Evolutionary conservation across 495 filamentous ascomycete species (phyloP).

Genomic region (Collariella sp.): DNA sequence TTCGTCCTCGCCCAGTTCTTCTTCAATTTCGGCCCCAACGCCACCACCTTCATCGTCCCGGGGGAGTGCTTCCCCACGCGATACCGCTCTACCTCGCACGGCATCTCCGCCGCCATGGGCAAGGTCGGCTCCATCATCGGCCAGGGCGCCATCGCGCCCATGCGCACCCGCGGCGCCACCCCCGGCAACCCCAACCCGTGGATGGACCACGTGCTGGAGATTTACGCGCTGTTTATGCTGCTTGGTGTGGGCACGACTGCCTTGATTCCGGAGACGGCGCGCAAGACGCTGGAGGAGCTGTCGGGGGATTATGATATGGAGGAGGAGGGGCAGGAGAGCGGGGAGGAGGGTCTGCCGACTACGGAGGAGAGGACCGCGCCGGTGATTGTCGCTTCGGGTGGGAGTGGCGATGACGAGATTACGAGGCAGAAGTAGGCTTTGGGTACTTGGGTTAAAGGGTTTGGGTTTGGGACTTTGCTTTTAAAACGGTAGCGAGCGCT

Average conservation of each 20-base stretch:
- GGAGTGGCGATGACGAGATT: neutral
- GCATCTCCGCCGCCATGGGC: conserved; percentile 60
- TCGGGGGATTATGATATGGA: conserved; percentile 38
- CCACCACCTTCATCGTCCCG: conserved; percentile 84
- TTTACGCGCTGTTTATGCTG: conserved; percentile 75
- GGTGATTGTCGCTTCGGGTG: neutral
- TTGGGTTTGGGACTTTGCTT: no score
- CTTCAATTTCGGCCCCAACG: conserved; percentile 65
- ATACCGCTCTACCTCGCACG: conserved; percentile 76
- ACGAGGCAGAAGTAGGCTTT: no score
- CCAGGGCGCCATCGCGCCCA: conserved; percentile 45
- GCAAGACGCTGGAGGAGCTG: conserved; percentile 56
- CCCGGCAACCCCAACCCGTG: conserved; percentile 46
- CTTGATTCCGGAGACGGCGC: conserved; percentile 68
- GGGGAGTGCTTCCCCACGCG: conserved; percentile 87
- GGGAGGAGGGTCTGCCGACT: no score
- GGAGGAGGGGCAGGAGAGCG: neutral
- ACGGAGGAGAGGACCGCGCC: neutral
- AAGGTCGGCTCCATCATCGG: conserved; percentile 56
- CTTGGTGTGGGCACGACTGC: conserved; percentile 56
- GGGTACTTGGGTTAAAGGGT: no score
- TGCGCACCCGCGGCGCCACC: conserved; percentile 39
- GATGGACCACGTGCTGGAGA: conserved; percentile 74
- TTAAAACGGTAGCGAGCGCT: no score
- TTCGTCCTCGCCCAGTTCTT: conserved; percentile 78